Conservation (phyloP, 352 stramenopile genomes). For the Phytophthora pinifolia region DNA sequence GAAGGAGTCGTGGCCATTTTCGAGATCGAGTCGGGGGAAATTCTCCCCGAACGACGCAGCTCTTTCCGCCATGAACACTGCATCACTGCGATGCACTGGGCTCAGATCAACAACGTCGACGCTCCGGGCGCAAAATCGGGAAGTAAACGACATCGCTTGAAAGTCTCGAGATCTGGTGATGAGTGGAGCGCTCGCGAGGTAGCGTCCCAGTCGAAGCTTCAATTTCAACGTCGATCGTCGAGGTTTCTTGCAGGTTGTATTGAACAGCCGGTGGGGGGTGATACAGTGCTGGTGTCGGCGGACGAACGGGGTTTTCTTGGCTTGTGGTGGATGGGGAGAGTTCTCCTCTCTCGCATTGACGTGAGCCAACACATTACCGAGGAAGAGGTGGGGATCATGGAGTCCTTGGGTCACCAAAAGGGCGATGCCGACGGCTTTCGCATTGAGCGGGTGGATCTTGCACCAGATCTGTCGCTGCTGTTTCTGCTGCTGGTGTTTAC, state of each 20-base stretch:
- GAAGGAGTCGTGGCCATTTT: conserved; percentile 72
- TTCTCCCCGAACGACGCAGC: conserved; percentile 29
- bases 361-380: conserved; percentile 32
- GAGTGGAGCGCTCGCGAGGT: conserved; percentile 2
- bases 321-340: conserved; percentile 65
- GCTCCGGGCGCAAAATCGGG: not conserved
- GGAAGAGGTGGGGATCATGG: conserved; percentile 17
- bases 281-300: conserved; percentile 54
- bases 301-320: conserved; percentile 40
- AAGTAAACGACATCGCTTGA: conserved; percentile 7
- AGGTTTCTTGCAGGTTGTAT: conserved; percentile 28
- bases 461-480: conserved; percentile 39
- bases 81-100: conserved; percentile 69
- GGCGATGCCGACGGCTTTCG: conserved; percentile 12
- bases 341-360: conserved; percentile 49
- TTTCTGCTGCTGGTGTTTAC: conserved; percentile 36
- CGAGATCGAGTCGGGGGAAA: conserved; percentile 56
- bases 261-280: not conserved
- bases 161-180: conserved; percentile 1
- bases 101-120: conserved; percentile 6
- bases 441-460: conserved; percentile 39
- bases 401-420: conserved; percentile 9
- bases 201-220: conserved; percentile 20
- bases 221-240: conserved; percentile 37
- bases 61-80: conserved; percentile 38